A percentile compares a stretch with the other conserved stretches of the same genome.
Conservation (phyloP, 164 flowering plant species). For the Umbellularia californica region DNA sequence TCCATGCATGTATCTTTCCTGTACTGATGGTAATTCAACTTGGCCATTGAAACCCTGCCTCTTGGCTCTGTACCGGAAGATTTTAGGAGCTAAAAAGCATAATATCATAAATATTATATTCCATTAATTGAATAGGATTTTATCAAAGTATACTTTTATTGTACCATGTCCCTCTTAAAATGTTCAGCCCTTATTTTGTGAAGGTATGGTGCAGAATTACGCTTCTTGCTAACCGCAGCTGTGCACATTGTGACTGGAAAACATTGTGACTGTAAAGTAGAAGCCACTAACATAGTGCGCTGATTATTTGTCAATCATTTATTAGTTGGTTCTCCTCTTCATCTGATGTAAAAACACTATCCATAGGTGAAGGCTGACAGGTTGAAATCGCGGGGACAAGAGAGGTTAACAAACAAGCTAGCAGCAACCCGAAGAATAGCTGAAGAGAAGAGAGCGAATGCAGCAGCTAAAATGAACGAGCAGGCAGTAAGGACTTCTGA, state of each 20-base stretch:
- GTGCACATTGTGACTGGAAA: background rate
- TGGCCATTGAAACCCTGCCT: too few relatives aligned
- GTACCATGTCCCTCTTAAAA: background rate
- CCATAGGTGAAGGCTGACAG: constrained; percentile 80
- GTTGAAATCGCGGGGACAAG: constrained; percentile 76
- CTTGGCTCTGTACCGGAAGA: too few relatives aligned
- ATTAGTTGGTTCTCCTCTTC: background rate
- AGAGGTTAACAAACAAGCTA: constrained; percentile 64
- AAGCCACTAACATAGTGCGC: background rate
- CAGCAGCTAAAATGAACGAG: constrained; percentile 77
- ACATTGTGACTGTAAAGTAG: background rate
- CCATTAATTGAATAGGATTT: background rate
- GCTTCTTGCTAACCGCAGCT: background rate
- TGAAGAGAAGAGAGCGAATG: constrained; percentile 81
- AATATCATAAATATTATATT: background rate
- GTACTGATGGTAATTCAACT: too few relatives aligned
- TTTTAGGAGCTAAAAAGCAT: too few relatives aligned
- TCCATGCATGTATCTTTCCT: too few relatives aligned
- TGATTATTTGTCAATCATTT: background rate
- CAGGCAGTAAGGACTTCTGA: constrained; percentile 75
- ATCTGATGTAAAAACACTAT: background rate
- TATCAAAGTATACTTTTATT: background rate
- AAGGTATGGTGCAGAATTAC: background rate
- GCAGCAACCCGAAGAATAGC: constrained; percentile 80
- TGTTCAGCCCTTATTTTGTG: background rate